Evolutionary conservation across 1,139 yeast species (phyloP), one percentile per base, ranked within the genome.

Genomic region (Lodderomyces margitis): DNA sequence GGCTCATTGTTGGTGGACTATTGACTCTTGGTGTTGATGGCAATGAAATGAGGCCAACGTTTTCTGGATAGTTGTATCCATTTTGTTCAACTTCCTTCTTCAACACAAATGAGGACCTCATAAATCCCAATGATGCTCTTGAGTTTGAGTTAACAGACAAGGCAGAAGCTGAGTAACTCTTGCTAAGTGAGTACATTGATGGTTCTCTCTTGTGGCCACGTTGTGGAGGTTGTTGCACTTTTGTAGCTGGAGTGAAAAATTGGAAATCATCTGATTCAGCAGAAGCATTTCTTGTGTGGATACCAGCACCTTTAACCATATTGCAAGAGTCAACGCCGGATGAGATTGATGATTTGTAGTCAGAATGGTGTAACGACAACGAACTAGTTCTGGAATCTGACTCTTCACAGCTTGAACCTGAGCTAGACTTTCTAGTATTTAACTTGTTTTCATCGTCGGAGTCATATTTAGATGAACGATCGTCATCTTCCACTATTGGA

Each of bases 331-430:
- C 36, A 19, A 48, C 54, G 28, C 56, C 58, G 8, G 62, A 57
- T 21, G 54, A 50, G 17, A 56, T 50, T 2, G 61, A 58, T 6
- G 61, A 57, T 39, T 65, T 62, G 54, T 61, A 62, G 49, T 68
- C 71, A 44, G 68, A 61, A 44, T 68, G 61, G 50, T 68, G 71
- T 53, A 70, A 68, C 1, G 76, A 71, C 47, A 70, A 65, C 15
- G 70, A 59, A 9, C 73, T 66, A 8, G 59, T 57, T 38, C 71
- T 67, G 5, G 72, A 63, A 27, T 44, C 36, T 7, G 39, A 44
- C 10, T 23, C 37, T 6, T 35, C 41, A 32, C 40, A 30, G 17
- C 41, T 32, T 16, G 37, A 34, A 10, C 31, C 27, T 7, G 21
- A 34, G n/a, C 31, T 31, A 23, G 30, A 36, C 36, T 37, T 37